Percentiles rank a stretch among this genome's conserved stretches.
Conservation (phyloP, 2,329 filamentous ascomycete genomes). For the Pestalotiopsis sp. region DNA sequence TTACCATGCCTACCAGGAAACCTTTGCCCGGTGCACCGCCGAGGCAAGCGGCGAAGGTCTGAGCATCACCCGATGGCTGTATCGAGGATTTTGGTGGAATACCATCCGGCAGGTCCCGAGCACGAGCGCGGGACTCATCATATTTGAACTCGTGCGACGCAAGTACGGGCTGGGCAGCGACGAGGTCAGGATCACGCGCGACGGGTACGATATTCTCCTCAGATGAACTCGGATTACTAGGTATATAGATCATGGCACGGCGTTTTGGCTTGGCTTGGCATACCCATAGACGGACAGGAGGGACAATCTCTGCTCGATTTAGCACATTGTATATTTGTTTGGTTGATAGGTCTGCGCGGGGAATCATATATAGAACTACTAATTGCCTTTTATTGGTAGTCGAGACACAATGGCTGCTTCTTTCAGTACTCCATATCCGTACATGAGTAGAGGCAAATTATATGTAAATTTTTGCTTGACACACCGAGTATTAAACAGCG, state of each 20-base stretch:
- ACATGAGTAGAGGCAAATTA: no score
- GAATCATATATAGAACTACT: background rate
- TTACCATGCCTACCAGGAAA: constrained; percentile 72
- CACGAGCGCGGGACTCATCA: constrained; percentile 76
- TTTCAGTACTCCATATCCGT: no score
- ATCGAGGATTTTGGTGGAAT: constrained; percentile 71
- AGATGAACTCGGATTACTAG: background rate
- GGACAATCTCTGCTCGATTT: background rate
- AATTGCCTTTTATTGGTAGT: background rate
- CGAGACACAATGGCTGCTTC: no score
- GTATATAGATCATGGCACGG: background rate
- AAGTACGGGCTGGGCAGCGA: constrained; percentile 70
- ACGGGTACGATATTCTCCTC: constrained; percentile 68
- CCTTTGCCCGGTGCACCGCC: constrained; percentile 60
- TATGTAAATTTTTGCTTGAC: no score
- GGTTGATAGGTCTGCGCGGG: background rate
- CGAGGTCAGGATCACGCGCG: constrained; percentile 65
- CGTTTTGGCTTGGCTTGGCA: constrained; percentile 5
- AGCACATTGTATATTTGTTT: background rate
- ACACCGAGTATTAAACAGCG: no score
- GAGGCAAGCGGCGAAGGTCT: constrained; percentile 60
- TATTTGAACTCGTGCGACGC: constrained; percentile 75
- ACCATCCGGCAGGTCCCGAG: constrained; percentile 76
- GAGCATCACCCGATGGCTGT: constrained; percentile 65
- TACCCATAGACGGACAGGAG: background rate